Percentiles rank a stretch among this genome's conserved stretches.
These are phyloP conservation scores for Cyclaneusma minus DNA, from an alignment of 2,329 filamentous ascomycete genomes.

Conservation along the genomic window DNA sequence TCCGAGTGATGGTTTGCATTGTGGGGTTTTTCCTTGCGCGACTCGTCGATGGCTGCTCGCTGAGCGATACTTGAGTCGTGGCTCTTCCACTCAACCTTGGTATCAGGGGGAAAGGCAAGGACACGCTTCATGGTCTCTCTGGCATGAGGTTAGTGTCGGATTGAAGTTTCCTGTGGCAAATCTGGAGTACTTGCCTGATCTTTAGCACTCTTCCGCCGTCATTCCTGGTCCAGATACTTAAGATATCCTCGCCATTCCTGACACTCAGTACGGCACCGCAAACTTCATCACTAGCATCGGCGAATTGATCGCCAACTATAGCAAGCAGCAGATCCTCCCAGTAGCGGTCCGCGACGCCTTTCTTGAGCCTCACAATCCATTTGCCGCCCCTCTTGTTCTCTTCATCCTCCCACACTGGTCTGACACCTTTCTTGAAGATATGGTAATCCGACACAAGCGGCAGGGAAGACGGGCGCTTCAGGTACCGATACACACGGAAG, in stretches of 20 bases:
- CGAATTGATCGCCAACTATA: conserved; percentile 86
- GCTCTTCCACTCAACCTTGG: conserved; percentile 86
- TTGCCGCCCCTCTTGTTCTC: conserved; percentile 94
- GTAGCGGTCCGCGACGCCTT: conserved; percentile 89
- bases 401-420: conserved; percentile 96
- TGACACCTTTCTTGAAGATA: conserved; percentile 90
- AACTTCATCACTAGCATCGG: conserved; percentile 82
- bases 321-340: conserved; percentile 91
- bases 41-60: conserved; percentile 77
- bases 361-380: conserved; percentile 94
- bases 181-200: conserved; percentile 54
- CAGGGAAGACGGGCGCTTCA: conserved; percentile 76
- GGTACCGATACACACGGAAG: conserved; percentile 74
- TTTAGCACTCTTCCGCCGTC: conserved; percentile 89
- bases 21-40: conserved; percentile 66
- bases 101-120: conserved; percentile 73
- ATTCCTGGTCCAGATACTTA: conserved; percentile 95
- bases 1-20: conserved; percentile 23
- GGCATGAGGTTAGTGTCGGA: conserved; percentile 11
- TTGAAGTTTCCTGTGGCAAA: conserved; percentile 7
- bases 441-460: conserved; percentile 95
- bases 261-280: conserved; percentile 92
- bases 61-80: conserved; percentile 94
- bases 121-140: conserved; percentile 92
- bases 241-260: conserved; percentile 86